Evolutionary conservation across 176 grass and related monocot species (phyloP).

Genomic region (Pontederia paniculata): DNA sequence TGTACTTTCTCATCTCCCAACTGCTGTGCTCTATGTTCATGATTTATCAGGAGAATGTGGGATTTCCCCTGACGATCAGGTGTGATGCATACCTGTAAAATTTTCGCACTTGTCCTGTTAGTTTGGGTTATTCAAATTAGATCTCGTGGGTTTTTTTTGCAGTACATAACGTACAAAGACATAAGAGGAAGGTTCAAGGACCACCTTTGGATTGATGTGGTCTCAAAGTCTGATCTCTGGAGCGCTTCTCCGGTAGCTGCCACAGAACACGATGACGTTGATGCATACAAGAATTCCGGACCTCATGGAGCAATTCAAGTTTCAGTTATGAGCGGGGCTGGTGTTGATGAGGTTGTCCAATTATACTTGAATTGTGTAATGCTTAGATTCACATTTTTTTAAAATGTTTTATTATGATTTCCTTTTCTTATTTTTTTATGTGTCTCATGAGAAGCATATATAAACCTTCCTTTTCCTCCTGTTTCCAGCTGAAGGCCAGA

Average conservation of each 20-base stretch:
- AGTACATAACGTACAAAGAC: conserved; percentile 70
- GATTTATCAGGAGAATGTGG: conserved; percentile 84
- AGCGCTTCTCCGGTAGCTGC: conserved; percentile 20
- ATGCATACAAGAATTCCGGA: conserved; percentile 43
- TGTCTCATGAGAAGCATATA: not conserved
- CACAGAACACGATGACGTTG: conserved; percentile 21
- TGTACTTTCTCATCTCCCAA: conserved; percentile 75
- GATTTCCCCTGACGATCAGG: conserved; percentile 67
- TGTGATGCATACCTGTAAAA: not conserved
- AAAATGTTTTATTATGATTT: not conserved
- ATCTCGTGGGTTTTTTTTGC: not conserved
- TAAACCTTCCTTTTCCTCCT: not conserved
- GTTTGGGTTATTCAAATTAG: not conserved
- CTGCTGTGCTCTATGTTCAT: conserved; percentile 82
- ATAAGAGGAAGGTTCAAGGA: conserved; percentile 62
- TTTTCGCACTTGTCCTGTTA: not conserved
- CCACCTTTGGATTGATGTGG: conserved; percentile 62
- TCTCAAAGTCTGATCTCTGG: conserved; percentile 88
- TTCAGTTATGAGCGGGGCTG: conserved; percentile 40
- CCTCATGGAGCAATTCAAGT: conserved; percentile 60
- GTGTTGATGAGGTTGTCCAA: conserved; percentile 44
- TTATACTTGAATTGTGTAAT: not conserved
- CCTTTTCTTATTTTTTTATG: not conserved
- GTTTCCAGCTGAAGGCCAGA: conserved; percentile 46
- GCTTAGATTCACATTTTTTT: conserved; percentile 3